A percentile compares a stretch with the other conserved stretches of the same genome.
These are phyloP conservation scores for Lipomyces sp. DNA, from an alignment of 805 yeast species.

Conservation along the genomic window DNA sequence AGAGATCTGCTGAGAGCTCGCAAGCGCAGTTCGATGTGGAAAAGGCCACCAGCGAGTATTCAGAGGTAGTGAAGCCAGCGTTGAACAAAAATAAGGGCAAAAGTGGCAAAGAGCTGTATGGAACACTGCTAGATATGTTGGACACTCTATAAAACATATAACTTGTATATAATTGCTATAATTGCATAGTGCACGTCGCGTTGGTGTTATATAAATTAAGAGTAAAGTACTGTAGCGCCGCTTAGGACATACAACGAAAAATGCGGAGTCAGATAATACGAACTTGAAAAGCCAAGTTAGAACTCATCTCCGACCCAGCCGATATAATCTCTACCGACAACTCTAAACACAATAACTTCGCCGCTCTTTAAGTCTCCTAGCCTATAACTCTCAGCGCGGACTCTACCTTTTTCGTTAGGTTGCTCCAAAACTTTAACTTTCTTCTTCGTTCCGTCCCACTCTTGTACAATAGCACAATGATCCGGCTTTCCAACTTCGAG, in stretches of 20 bases:
- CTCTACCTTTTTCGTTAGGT: conserved; percentile 54
- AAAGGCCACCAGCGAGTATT: background rate
- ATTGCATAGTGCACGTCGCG: background rate
- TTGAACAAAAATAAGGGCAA: background rate
- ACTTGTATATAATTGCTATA: background rate
- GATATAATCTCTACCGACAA: conserved; percentile 71
- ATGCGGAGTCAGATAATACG: background rate
- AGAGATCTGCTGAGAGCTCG: background rate
- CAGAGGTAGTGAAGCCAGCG: background rate
- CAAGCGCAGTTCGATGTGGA: conserved; percentile 1
- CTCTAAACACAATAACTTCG: conserved; percentile 76
- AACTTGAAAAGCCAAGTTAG: background rate
- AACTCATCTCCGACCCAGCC: conserved; percentile 58
- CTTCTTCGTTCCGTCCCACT: conserved; percentile 71
- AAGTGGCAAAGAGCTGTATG: background rate
- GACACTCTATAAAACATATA: background rate
- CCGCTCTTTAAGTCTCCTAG: conserved; percentile 79
- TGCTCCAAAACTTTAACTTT: conserved; percentile 47
- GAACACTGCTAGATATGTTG: background rate
- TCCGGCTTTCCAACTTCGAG: conserved; percentile 63
- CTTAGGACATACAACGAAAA: background rate
- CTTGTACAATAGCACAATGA: conserved; percentile 65
- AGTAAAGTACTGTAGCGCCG: background rate
- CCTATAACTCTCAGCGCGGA: conserved; percentile 66
- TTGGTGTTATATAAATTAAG: background rate